Percentiles rank a stretch among this genome's conserved stretches.
Conservation (phyloP, 2,329 filamentous ascomycete genomes). For the Cladophialophora chaetospira region DNA sequence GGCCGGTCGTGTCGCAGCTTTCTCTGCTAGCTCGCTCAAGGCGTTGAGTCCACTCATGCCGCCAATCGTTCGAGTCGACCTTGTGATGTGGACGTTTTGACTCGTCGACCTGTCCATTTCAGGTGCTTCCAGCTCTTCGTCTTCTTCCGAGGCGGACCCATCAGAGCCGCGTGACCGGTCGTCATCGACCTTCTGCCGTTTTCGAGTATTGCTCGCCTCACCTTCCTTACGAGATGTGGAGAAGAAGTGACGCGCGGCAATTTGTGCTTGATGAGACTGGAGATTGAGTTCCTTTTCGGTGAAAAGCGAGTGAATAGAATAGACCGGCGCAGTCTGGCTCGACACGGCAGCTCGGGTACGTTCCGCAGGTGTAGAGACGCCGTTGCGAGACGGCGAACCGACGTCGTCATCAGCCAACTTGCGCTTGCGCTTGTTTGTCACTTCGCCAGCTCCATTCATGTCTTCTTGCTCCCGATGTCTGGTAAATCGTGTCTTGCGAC, state of each 20-base stretch:
- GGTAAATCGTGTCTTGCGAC: constrained; percentile 64
- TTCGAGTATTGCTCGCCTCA: constrained; percentile 32
- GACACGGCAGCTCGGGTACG: constrained; percentile 56
- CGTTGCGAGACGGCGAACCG: constrained; percentile 59
- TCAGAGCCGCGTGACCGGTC: constrained; percentile 44
- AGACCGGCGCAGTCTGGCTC: constrained; percentile 60
- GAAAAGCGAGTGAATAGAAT: constrained; percentile 65
- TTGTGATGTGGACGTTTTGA: constrained; percentile 59
- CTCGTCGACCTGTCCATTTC: constrained; percentile 65
- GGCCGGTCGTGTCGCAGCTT: constrained; percentile 47
- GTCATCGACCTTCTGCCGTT: constrained; percentile 44
- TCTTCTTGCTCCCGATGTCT: constrained; percentile 59
- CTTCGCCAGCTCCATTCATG: constrained; percentile 51
- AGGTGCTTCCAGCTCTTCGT: constrained; percentile 46
- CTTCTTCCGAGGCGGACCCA: constrained; percentile 45
- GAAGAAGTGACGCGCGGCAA: constrained; percentile 61
- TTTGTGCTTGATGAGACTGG: constrained; percentile 62
- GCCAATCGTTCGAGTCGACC: constrained; percentile 54
- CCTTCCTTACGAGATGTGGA: constrained; percentile 52
- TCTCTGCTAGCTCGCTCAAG: constrained; percentile 58
- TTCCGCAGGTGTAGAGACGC: constrained; percentile 50
- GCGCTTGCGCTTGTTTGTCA: constrained; percentile 59
- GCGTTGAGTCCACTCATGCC: constrained; percentile 54
- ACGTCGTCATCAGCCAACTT: constrained; percentile 61
- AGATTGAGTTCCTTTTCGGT: constrained; percentile 67